Evolutionary conservation across 163 green algal genomes (phyloP), one percentile per base, ranked within the genome.

Genomic region (Volvox carteri): DNA sequence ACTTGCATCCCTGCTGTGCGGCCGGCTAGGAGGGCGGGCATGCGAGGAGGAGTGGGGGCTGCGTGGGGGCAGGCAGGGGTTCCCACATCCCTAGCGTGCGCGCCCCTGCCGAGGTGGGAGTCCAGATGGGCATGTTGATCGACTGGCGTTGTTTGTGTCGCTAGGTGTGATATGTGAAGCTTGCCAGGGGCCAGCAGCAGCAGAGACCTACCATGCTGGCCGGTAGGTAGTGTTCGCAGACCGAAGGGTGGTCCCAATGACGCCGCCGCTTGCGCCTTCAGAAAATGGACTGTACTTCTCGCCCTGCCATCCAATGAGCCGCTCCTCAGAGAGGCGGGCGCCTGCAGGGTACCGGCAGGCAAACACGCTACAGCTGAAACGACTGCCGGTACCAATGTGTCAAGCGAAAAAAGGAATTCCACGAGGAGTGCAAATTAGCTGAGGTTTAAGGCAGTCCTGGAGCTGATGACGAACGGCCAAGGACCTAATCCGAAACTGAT

Each of bases 221-320:
- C 79, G 79, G 5, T 60, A 11, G 25, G 41, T 42, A 28, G 42
- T 52, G 44, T 86, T 78, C 4, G 79, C 79, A n/a, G 79, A 86
- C 28, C 48, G 28, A 28, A 86, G 78, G 25, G 21, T 46, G 5
- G 56, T 76, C 8, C 56, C 39, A 12, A 23, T 18, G 8, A 44
- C 14, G 23, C 56, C 78, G 14, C 39, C 41, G 25, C 39, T 68
- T 23, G 2, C 5, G 6, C 25, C 62, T 4, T 72, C 6, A 5
- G n/a, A 75, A 60, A 48, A 78, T 12, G 79, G 23, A 28, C 78
- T 54, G 21, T 65, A 67, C 44, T 78, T 52, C 79, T 86, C 79
- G 42, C 79, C 79, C 30, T 86, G 79, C 79, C 79, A 86, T n/a
- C 79, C 79, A 39, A 87, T 87, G 7, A 87, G 48, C 44, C 65